Conservation (phyloP, 768 basidiomycete species). For the Neoboletus brunneissimus region DNA sequence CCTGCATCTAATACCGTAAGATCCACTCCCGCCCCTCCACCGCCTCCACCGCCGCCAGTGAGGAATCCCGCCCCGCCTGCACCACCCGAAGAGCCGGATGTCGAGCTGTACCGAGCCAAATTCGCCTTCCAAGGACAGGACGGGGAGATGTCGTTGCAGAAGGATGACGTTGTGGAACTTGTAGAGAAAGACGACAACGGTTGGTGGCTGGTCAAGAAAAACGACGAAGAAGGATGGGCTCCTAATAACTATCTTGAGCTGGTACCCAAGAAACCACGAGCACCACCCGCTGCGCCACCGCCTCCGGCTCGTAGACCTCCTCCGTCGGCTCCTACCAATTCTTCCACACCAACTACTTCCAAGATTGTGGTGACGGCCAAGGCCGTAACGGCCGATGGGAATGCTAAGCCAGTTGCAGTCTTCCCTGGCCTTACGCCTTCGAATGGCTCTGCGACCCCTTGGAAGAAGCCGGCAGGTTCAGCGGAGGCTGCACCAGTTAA, state of each 20-base stretch:
- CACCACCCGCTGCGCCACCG: constrained; percentile 66
- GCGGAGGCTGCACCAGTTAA: constrained; percentile 40
- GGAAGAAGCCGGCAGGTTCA: constrained; percentile 57
- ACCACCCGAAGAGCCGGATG: constrained; percentile 58
- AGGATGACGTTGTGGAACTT: constrained; percentile 91
- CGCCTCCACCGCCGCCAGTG: constrained; percentile 41
- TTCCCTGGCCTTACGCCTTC: constrained; percentile 71
- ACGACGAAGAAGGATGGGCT: constrained; percentile 85
- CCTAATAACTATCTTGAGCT: constrained; percentile 91
- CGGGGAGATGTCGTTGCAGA: constrained; percentile 85
- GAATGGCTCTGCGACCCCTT: constrained; percentile 69
- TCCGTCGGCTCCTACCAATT: constrained; percentile 40
- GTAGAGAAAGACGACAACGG: constrained; percentile 92
- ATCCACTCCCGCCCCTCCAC: constrained; percentile 23
- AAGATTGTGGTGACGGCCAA: constrained; percentile 36
- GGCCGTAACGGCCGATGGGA: constrained; percentile 52
- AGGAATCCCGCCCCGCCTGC: constrained; percentile 49
- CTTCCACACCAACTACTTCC: constrained; percentile 34
- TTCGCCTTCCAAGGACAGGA: constrained; percentile 92
- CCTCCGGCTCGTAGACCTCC: constrained; percentile 54
- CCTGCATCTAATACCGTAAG: constrained; percentile 38
- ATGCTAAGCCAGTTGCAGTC: constrained; percentile 77
- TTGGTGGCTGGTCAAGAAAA: constrained; percentile 96
- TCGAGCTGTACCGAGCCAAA: constrained; percentile 80
- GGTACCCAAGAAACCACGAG: constrained; percentile 61